A percentile compares a stretch with the other conserved stretches of the same genome.
Conservation (phyloP, 345 rosid species). For the Brassica napus region DNA sequence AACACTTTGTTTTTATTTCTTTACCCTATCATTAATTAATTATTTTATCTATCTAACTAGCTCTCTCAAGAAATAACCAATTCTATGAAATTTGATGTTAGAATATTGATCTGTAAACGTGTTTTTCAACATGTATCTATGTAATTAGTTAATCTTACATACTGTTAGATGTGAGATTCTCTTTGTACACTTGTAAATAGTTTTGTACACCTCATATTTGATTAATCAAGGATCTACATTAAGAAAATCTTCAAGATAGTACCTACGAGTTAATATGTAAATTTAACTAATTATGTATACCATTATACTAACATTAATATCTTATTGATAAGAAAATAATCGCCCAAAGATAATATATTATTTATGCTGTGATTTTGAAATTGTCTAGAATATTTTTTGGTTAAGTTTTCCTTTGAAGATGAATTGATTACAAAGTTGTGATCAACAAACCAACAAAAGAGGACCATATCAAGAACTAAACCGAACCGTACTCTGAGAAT, state of each 20-base stretch:
- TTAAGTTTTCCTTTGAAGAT: not conserved
- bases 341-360: not conserved
- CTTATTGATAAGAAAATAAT: not conserved
- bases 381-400: not conserved
- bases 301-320: not conserved
- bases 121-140: not conserved
- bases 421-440: not conserved
- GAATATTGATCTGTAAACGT: not conserved
- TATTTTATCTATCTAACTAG: not conserved
- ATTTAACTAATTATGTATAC: not conserved
- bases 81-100: not conserved
- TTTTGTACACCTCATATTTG: not conserved
- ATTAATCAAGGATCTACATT: not conserved
- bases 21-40: not conserved
- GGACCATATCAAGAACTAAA: not conserved
- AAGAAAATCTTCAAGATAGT: not conserved
- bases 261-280: not conserved
- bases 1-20: slow-evolving; percentile 10
- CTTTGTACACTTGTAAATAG: not conserved
- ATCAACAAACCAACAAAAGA: not conserved
- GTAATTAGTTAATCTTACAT: not conserved
- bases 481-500: not conserved
- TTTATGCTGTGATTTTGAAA: not conserved
- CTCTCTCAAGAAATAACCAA: not conserved
- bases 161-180: not conserved